Conservation (phyloP, 306 rosid species). For the Amphicarpaea edgeworthii region DNA sequence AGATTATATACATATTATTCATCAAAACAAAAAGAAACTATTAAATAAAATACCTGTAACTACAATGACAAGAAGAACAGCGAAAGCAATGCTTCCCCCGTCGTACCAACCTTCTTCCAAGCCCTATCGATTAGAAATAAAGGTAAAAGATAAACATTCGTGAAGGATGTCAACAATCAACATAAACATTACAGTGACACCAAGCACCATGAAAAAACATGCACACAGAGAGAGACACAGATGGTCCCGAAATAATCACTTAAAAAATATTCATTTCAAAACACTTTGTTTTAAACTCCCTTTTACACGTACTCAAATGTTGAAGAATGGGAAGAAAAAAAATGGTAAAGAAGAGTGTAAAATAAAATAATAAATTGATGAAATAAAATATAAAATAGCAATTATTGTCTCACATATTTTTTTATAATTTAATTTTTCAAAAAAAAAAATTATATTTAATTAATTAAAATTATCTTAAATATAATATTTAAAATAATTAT, state of each 20-base stretch:
- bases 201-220: slow-evolving; percentile 30
- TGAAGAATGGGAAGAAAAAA: background rate
- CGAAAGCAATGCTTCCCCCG: slow-evolving; percentile 91
- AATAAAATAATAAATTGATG: background rate
- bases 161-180: slow-evolving; percentile 8
- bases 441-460: no score
- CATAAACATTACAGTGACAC: slow-evolving; percentile 27
- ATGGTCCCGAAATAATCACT: slow-evolving; percentile 2
- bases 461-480: no score
- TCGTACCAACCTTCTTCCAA: slow-evolving; percentile 88
- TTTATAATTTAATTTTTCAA: no score
- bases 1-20: slow-evolving; percentile 6
- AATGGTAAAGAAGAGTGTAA: background rate
- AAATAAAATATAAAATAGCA: background rate
- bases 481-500: no score
- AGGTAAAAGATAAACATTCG: slow-evolving; percentile 24
- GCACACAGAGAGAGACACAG: slow-evolving; percentile 21
- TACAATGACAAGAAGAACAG: slow-evolving; percentile 84
- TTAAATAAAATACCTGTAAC: slow-evolving; percentile 79
- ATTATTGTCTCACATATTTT: background rate
- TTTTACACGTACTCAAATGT: background rate
- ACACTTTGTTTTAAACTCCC: background rate
- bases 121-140: slow-evolving; percentile 62
- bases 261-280: background rate
- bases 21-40: background rate